A percentile compares a stretch with the other conserved stretches of the same genome.
phyloP scores from a whole-genome alignment of 2,329 filamentous ascomycete species.

The Alternaria sp. region DNA sequence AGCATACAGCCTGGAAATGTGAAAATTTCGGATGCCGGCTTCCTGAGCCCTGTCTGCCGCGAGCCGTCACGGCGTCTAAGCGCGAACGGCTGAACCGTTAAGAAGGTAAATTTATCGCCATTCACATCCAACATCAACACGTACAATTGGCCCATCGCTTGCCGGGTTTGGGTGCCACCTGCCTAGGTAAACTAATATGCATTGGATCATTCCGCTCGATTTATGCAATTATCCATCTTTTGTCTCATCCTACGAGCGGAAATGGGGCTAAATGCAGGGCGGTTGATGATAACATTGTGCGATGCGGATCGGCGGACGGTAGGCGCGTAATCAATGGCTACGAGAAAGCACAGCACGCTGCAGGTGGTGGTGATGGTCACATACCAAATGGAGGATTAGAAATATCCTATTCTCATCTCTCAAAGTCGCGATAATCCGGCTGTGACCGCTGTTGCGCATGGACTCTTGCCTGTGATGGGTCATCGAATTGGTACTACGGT shows the following conservation, averaged over 20 bases:
- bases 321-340: conserved; percentile 24
- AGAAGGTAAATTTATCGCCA: conserved; percentile 13
- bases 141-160: neutral
- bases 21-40: conserved; percentile 9
- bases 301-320: conserved; percentile 9
- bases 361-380: conserved; percentile 6
- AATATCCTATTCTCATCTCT: neutral
- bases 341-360: conserved; percentile 6
- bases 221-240: conserved; percentile 17
- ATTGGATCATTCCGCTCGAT: conserved; percentile 2
- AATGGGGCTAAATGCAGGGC: conserved; percentile 20
- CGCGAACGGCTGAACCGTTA: conserved; percentile 9
- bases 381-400: conserved; percentile 1
- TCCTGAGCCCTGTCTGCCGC: neutral
- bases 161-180: neutral
- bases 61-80: conserved; percentile 2
- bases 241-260: conserved; percentile 1
- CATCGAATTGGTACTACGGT: neutral
- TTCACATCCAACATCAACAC: conserved; percentile 5
- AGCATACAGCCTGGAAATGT: conserved; percentile 14
- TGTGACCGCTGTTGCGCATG: neutral
- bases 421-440: neutral
- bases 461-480: neutral
- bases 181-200: neutral
- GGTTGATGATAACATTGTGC: conserved; percentile 7